Conservation (phyloP, 192 early-diverging fungal species). For the Polychytrium aggregatum region DNA sequence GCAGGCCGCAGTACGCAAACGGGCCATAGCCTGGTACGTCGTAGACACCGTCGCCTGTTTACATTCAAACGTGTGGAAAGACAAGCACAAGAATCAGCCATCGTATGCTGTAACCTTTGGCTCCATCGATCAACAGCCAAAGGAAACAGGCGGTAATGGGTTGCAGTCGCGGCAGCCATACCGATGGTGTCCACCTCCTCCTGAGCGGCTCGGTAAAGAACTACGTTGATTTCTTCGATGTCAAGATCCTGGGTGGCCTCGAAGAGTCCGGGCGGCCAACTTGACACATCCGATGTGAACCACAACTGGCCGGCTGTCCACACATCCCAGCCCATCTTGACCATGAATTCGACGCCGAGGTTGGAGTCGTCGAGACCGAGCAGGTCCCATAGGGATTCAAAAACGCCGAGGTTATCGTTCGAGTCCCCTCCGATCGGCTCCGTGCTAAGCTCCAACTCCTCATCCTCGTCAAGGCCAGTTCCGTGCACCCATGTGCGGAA, state of each 20-base stretch:
- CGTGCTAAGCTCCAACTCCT: background rate
- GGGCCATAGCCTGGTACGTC: slow-evolving; percentile 77
- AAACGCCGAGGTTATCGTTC: slow-evolving; percentile 2
- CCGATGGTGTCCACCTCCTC: slow-evolving; percentile 80
- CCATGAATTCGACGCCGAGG: slow-evolving; percentile 30
- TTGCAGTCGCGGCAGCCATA: no score
- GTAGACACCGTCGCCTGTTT: slow-evolving; percentile 65
- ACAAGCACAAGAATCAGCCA: no score
- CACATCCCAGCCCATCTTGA: slow-evolving; percentile 34
- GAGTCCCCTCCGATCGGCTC: background rate
- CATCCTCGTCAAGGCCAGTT: slow-evolving; percentile 21
- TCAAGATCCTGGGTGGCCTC: slow-evolving; percentile 51
- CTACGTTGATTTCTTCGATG: slow-evolving; percentile 70
- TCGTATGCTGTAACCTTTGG: no score
- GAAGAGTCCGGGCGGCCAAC: slow-evolving; percentile 36
- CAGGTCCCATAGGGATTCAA: slow-evolving; percentile 27
- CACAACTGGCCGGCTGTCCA: slow-evolving; percentile 22
- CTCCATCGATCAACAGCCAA: background rate
- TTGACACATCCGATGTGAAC: slow-evolving; percentile 8
- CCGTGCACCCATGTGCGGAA: slow-evolving; percentile 39
- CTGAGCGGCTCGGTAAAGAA: slow-evolving; percentile 70
- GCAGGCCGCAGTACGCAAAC: slow-evolving; percentile 81
- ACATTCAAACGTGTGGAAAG: background rate
- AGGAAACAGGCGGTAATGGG: slow-evolving; percentile 10
- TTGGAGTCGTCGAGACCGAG: slow-evolving; percentile 26